phyloP scores from a whole-genome alignment of 371 early-diverging fungal genomes.

The Apophysomyces sp. region DNA sequence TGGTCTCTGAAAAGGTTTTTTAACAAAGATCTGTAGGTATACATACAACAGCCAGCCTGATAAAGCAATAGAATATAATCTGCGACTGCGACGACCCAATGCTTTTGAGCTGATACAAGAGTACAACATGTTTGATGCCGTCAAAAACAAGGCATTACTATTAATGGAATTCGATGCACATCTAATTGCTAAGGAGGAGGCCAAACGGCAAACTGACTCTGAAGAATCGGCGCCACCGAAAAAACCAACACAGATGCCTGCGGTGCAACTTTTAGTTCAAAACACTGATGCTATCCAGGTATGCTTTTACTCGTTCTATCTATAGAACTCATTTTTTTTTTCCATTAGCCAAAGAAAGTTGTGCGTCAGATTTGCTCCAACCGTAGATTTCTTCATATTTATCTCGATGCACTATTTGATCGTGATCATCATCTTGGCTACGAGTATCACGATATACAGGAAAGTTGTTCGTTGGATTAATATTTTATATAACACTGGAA shows the following conservation, averaged over 20 bases:
- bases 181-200: conserved; percentile 37
- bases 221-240: conserved; percentile 16
- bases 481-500: background rate
- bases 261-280: conserved; percentile 78
- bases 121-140: conserved; percentile 78
- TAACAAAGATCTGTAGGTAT: conserved; percentile 49
- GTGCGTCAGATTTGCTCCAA: conserved; percentile 63
- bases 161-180: conserved; percentile 85
- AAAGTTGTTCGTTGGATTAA: conserved; percentile 6
- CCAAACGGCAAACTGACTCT: conserved; percentile 5
- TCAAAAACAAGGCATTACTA: conserved; percentile 74
- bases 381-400: conserved; percentile 73
- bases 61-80: conserved; percentile 78
- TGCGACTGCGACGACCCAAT: conserved; percentile 68
- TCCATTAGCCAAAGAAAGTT: conserved; percentile 55
- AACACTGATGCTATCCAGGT: conserved; percentile 86
- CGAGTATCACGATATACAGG: conserved; percentile 83
- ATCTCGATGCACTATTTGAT: conserved; percentile 84
- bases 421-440: conserved; percentile 73
- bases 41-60: conserved; percentile 70
- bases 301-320: conserved; percentile 13
- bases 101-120: conserved; percentile 75
- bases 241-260: conserved; percentile 46
- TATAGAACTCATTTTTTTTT: background rate
- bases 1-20: background rate